Base-by-base conservation (phyloP, 345 rosid genomes). In the Hibiscus mutabilis region DNA sequence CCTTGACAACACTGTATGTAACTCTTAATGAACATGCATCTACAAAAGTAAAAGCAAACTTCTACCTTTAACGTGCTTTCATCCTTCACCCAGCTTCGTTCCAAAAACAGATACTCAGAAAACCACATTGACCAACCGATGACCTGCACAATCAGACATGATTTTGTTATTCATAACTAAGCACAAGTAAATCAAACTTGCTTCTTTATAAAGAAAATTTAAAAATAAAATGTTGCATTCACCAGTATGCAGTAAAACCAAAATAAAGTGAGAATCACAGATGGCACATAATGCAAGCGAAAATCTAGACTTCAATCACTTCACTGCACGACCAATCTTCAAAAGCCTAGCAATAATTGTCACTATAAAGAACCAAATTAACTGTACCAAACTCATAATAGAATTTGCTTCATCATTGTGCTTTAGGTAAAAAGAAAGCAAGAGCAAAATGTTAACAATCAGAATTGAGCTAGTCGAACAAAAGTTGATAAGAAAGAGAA, bases 51-150 rank as follows among this genome's bases (percentile, higher is more conserved):
- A 64, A 65, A 25, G 16, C 27, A 42, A 25, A 56, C 25, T 47
- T 61, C 65, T 74, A 87, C 96, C 91, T 86, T 87, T 79, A 95
- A 71, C 33, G 91, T 95, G 74, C 55, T 80, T 83, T 90, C 96
- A 84, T 95, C 99, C 82, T 89, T 92, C 31, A 84, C 92, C 97
- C 97, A 92, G 83, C 81, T 92, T 76, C 99, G 86, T 80, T 92
- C 97, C 64, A 92, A 84, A 83, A 92, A 92, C 10, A 95, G 80
- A 83, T 90, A 95, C 82, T 88, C 99, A 10, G 99, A 92, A 87
- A 95, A 95, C 99, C 97, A 95, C 97, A 92, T 92, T 75, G 97
- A 92, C 99, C 99, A 95, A 37, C 99, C 99, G 69, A 95, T 86
- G 73, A 95, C 93, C 99, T 95, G 89, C 40, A 67, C 16, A 25